Base-by-base conservation (phyloP, 2,329 filamentous ascomycete species). In the Fusarium scirpi region DNA sequence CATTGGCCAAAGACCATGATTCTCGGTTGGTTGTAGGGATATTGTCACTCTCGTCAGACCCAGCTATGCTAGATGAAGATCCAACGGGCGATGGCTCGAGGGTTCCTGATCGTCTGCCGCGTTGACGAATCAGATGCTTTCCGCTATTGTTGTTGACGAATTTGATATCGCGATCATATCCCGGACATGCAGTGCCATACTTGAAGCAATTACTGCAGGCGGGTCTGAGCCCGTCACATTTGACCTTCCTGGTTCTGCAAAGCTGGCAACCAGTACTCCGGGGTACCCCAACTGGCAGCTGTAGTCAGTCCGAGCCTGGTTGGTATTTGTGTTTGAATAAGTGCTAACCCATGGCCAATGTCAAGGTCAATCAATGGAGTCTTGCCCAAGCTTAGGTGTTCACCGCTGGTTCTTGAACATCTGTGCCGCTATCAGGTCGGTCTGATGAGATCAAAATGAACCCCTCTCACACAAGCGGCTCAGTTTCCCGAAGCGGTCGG, bases 141-240 rank as follows among this genome's bases (percentile, higher is more conserved):
- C 75, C 79, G 20, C 74, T 69, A 25, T 53, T 53, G 24, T 53
- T 53, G n/a, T 53, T 53, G 34, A 83, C 78, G 58, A 83, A 83
- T 70, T 83, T 83, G 65, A 78, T 71, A 41, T 65, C 64, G 32
- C 78, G 76, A 47, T 81, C 78, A 63, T 82, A 83, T n/a, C 81
- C 81, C 8, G 80, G 79, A 58, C 80, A 83, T 10, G 74, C 72
- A 24, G 73, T 77, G 38, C 80, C 79, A 61, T 82, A 82, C 54
- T 76, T 80, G 56, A 73, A 62, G 70, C 82, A 83, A 55, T 83
- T 83, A 25, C 72, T 75, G 58, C 81, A 82, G 56, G 73, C 76
- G 13, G 84, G 84, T 13, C 78, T 79, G 24, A 67, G 75, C 72
- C 85, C 79, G 70, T 86, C 84, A 65, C 85, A 86, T 77, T 84